Evolutionary conservation across 345 rosid genomes (phyloP).

Genomic region (Cardamine chenopodiifolia): DNA sequence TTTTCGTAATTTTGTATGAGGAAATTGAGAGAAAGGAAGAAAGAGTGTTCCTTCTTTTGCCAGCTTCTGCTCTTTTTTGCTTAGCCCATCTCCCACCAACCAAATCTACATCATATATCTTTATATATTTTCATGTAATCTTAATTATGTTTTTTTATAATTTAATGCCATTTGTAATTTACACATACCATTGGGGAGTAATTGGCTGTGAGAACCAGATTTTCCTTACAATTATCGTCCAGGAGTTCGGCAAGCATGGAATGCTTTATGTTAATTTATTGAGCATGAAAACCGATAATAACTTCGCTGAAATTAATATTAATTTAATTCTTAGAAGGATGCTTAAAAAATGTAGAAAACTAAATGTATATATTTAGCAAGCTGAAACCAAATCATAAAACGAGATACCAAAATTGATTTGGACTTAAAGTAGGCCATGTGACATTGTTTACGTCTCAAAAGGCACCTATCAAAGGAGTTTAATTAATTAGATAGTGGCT

Average conservation of each 20-base stretch:
- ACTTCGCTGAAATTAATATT: not conserved
- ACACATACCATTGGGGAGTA: conserved; percentile 47
- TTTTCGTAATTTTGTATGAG: conserved; percentile 47
- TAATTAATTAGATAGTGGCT: not conserved
- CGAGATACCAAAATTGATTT: not conserved
- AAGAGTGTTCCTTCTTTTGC: conserved; percentile 60
- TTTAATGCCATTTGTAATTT: not conserved
- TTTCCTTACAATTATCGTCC: conserved; percentile 19
- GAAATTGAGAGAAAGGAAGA: conserved; percentile 70
- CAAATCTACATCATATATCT: conserved; percentile 48
- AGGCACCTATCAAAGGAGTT: not conserved
- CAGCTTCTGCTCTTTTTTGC: conserved; percentile 52
- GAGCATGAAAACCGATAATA: not conserved
- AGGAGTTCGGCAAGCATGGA: conserved; percentile 47
- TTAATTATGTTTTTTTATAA: not conserved
- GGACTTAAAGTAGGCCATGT: conserved; percentile 15
- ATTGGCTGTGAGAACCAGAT: conserved; percentile 46
- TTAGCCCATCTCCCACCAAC: conserved; percentile 63
- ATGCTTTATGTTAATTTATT: conserved; percentile 13
- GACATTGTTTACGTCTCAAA: conserved; percentile 18
- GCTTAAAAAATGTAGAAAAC: conserved; percentile 1
- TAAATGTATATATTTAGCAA: not conserved
- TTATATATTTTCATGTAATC: not conserved
- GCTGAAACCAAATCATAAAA: conserved; percentile 4
- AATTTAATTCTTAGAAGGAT: not conserved